Conservation (phyloP, 169 alveolate genomes). For the Ichthyophthirius multifiliis region DNA sequence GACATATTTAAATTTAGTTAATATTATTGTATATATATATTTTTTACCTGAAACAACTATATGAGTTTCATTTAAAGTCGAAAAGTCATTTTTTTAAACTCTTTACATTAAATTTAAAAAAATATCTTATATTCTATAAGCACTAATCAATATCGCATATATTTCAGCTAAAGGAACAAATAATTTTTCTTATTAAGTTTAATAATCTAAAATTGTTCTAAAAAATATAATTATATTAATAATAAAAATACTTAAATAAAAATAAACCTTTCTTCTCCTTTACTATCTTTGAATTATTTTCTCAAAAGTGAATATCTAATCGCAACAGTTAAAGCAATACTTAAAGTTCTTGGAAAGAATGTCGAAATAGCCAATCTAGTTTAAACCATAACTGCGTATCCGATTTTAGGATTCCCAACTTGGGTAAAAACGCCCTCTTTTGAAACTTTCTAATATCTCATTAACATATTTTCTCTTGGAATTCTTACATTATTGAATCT, state of each 20-base stretch:
- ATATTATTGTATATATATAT: neutral
- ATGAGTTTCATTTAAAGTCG: slow-evolving; percentile 27
- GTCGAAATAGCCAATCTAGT: slow-evolving; percentile 34
- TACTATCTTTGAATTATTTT: slow-evolving; percentile 50
- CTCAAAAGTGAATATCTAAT: slow-evolving; percentile 57
- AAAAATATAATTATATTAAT: neutral
- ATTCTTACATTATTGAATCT: slow-evolving; percentile 49
- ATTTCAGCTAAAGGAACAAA: slow-evolving; percentile 12
- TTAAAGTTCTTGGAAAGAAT: slow-evolving; percentile 14
- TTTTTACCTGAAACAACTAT: slow-evolving; percentile 4
- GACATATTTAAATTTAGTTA: neutral
- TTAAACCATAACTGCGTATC: slow-evolving; percentile 53
- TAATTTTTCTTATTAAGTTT: slow-evolving; percentile 36
- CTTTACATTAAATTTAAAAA: slow-evolving; percentile 9
- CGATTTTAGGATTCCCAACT: slow-evolving; percentile 37
- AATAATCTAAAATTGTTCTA: slow-evolving; percentile 26
- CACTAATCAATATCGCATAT: slow-evolving; percentile 11
- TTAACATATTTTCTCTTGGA: slow-evolving; percentile 52
- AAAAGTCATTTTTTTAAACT: slow-evolving; percentile 26
- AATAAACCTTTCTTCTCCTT: slow-evolving; percentile 40
- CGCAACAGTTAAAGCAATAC: slow-evolving; percentile 50
- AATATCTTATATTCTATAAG: slow-evolving; percentile 21
- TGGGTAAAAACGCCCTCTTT: slow-evolving; percentile 56
- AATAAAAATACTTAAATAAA: neutral
- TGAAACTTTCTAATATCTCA: slow-evolving; percentile 46